phyloP scores from a whole-genome alignment of 2,329 filamentous ascomycete genomes.

The Aureobasidium melanogenum region DNA sequence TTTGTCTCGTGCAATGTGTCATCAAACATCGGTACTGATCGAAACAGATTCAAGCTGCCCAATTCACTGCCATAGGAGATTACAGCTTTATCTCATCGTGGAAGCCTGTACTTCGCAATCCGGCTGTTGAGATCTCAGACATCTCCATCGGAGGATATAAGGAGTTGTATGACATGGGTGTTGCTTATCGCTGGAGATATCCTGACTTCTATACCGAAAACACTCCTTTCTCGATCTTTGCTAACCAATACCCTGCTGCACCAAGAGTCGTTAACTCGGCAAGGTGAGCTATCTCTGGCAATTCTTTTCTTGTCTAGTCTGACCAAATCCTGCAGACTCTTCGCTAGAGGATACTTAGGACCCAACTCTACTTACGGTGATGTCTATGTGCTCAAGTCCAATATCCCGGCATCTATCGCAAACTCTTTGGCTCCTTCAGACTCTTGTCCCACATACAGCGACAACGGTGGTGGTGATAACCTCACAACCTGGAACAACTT shows the following conservation, averaged over 20 bases:
- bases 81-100: conserved; percentile 51
- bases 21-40: background rate
- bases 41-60: conserved; percentile 42
- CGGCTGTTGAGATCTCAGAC: conserved; percentile 48
- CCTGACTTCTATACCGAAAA: conserved; percentile 42
- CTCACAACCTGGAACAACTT: conserved; percentile 41
- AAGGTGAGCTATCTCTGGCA: background rate
- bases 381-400: conserved; percentile 50
- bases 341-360: conserved; percentile 53
- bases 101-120: conserved; percentile 49
- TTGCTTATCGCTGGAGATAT: conserved; percentile 37
- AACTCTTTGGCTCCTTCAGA: conserved; percentile 57
- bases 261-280: conserved; percentile 52
- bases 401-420: conserved; percentile 46
- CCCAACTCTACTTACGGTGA: conserved; percentile 45
- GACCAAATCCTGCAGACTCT: conserved; percentile 33
- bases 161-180: conserved; percentile 50
- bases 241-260: conserved; percentile 48
- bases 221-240: conserved; percentile 50
- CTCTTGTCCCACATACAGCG: conserved; percentile 50
- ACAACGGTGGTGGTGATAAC: conserved; percentile 42
- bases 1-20: background rate
- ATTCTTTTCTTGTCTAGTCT: background rate
- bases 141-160: conserved; percentile 55
- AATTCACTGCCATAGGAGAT: conserved; percentile 44